Base-by-base conservation (phyloP, 257 asterid genomes). In the Haberlea rhodopensis region DNA sequence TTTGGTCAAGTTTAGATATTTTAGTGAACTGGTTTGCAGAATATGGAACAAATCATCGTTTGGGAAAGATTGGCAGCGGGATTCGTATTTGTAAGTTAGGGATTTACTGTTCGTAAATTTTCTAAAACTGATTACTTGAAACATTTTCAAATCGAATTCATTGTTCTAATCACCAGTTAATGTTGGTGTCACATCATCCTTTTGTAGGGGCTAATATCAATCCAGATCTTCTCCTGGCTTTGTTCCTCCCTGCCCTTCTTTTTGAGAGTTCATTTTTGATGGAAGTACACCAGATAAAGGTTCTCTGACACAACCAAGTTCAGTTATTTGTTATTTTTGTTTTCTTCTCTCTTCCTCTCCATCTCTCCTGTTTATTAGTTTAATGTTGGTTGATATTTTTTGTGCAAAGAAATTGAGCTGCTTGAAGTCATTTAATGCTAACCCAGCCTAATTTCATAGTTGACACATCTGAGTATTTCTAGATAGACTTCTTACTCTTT, bases 241-340 rank as follows among this genome's bases (percentile, higher is more conserved):
- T 92, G 65, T 92, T 92, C 82, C 99, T 92, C 73, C 99, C 99
- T 23, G 96, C 99, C 10, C 97, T 92, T 73, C 99, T 92, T 68
- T 92, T 89, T 34, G 97, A 92, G 87, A 87, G 99, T 76, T 81
- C 99, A 25, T 92, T 92, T 77, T 80, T 81, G 28, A 84, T 92
- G 99, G 99, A 89, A 85, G 82, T 87, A 62, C 99, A 92, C 85
- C 97, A 87, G 83, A 92, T 92, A 77, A 92, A 92, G 99, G 99
- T 89, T 62, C 76, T 65, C 70, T 43, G 34, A 23, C 64, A 24
- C 57, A 6, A 15, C 23, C 45, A 40, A 54, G 8, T 55, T 22
- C 28, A 7, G 64, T 56, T 13, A 49, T 51, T 69, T 48, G 65
- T 7, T 72, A 18, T 20, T 68, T 57, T 34, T 18, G 6, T 34